A percentile compares a stretch with the other conserved stretches of the same genome.
Evolutionary conservation across 805 yeast genomes (phyloP).

Genomic region (Scheffersomyces amazonensis): DNA sequence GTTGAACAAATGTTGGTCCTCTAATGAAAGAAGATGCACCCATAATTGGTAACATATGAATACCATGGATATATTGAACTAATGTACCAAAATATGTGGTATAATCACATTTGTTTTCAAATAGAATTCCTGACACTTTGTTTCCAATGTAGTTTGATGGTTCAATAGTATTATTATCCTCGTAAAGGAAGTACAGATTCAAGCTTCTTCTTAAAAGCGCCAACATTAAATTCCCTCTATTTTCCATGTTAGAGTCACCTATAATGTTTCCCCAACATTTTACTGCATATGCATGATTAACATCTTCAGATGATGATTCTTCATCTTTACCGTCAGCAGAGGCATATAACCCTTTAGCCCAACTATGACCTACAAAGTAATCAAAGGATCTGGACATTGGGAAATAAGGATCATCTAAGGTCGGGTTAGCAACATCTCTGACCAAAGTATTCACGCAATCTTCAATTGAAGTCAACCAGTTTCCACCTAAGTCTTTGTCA

Average conservation of each 20-base stretch:
- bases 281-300: constrained; percentile 65
- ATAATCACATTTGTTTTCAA: constrained; percentile 71
- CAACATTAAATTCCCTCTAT: constrained; percentile 57
- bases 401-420: constrained; percentile 48
- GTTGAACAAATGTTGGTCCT: constrained; percentile 43
- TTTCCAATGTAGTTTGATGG: constrained; percentile 53
- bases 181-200: constrained; percentile 52
- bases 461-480: constrained; percentile 47
- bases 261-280: constrained; percentile 65
- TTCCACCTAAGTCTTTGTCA: constrained; percentile 38
- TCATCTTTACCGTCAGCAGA: constrained; percentile 70
- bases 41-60: constrained; percentile 73
- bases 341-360: constrained; percentile 68
- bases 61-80: constrained; percentile 68
- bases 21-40: constrained; percentile 60
- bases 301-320: constrained; percentile 71
- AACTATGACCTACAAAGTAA: constrained; percentile 71
- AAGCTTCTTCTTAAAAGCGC: constrained; percentile 53
- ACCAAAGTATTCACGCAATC: constrained; percentile 61
- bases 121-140: constrained; percentile 65
- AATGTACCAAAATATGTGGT: constrained; percentile 66
- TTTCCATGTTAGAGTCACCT: constrained; percentile 50
- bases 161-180: constrained; percentile 38
- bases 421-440: constrained; percentile 68
- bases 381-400: constrained; percentile 68